Base-by-base conservation (phyloP, 163 green algal genomes). In the Chlorella variabilis region DNA sequence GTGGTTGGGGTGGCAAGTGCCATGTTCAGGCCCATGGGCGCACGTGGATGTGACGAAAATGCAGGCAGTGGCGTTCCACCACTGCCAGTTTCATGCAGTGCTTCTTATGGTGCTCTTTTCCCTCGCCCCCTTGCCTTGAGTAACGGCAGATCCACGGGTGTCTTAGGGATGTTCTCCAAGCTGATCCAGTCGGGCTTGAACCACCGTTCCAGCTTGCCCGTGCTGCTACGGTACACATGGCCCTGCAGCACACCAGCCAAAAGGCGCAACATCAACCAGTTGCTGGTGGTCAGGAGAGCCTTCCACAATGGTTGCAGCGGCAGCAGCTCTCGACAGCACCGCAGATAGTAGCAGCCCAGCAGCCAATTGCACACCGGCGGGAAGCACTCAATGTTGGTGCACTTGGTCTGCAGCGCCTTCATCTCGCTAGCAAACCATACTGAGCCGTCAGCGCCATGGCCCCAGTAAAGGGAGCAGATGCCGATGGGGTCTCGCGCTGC, bases 381-480 rank as follows among this genome's bases (percentile, higher is more conserved):
- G 82, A 98, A 98, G 66, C 90, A 88, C 38, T 94, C 85, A 77
- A 96, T 91, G 9, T 56, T 78, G 29, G 88, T 81, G 84, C 91
- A 95, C 42, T 87, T 71, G 45, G 89, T 81, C 89, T 98, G 93
- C 68, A 98, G 83, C 36, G 92, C 93, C 91, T 99, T 99, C 93
- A 99, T 98, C 86, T 99, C 96, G 58, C 80, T 93, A n/a, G 93
- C 87, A 69, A 97, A 92, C 95, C 95, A 99, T 1, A 95, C 83
- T 49, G 81, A 88, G 67, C 96, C 96, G 71, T 98, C 94, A 3
- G 85, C 66, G 54, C 90, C 95, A 77, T 87, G 93, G 56, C 96
- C 96, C 83, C 97, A 97, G 90, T 99, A 99, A 78, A 99, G 80
- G 58, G 93, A 91, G 81, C 93, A 97, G 71, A 99, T 95, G 77